A percentile compares a stretch with the other conserved stretches of the same genome.
Conservation (phyloP, 306 rosid genomes). For the Echinosophora koreensis region DNA sequence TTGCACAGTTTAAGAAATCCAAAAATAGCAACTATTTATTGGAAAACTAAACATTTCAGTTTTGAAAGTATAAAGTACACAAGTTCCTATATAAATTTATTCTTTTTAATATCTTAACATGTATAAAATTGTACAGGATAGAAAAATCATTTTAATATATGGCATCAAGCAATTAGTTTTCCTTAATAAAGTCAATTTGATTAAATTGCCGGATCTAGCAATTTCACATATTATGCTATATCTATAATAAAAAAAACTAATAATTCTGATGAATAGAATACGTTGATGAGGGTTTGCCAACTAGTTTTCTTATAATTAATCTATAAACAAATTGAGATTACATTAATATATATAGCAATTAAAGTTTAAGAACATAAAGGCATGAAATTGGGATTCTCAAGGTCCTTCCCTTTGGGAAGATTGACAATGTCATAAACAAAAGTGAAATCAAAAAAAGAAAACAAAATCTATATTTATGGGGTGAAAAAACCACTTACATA, state of each 20-base stretch:
- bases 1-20: too few species aligned
- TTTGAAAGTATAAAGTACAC: too few species aligned
- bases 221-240: not conserved
- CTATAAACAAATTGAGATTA: not conserved
- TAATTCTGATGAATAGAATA: not conserved
- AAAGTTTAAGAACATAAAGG: slow-evolving; percentile 5
- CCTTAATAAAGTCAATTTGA: not conserved
- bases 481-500: slow-evolving; percentile 10
- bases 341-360: not conserved
- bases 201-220: not conserved
- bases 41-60: too few species aligned
- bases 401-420: slow-evolving; percentile 66
- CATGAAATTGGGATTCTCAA: slow-evolving; percentile 42
- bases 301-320: slow-evolving; percentile 23
- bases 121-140: too few species aligned
- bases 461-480: slow-evolving; percentile 37
- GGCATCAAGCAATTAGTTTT: too few species aligned
- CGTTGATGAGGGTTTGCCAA: not conserved
- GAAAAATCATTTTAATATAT: too few species aligned
- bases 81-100: too few species aligned
- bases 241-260: not conserved
- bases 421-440: slow-evolving; percentile 29
- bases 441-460: not conserved
- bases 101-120: too few species aligned
- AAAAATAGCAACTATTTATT: too few species aligned